Evolutionary conservation across 352 stramenopile species (phyloP), one percentile per base, ranked within the genome.

Genomic region (Phytophthora cajani): DNA sequence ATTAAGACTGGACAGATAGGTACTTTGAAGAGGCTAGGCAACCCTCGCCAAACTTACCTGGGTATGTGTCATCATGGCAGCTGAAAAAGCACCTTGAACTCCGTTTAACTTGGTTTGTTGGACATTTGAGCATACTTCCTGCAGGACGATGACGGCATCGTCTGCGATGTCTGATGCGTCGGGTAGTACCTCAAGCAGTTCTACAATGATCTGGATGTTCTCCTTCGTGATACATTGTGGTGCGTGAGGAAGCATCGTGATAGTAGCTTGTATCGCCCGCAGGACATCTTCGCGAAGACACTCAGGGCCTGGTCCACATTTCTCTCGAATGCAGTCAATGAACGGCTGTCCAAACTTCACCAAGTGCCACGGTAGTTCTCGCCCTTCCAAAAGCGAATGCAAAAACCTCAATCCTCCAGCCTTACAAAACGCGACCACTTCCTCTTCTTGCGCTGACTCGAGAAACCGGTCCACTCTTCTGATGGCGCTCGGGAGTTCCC

Each of bases 391-490:
- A 17, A 46, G 49, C 16, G 61, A 74, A 53, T 70, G 17, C 10
- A 70, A 33, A 58, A 73, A 74, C 4, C 25, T 46, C 25, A 74
- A 46, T 14, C 67, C 67, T 12, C 58, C 61, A 19, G 60, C 30
- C 51, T 74, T 56, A 33, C 67, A 74, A n/a, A 74, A 70, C 19
- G 61, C 61, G 14, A 66, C 32, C 16, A 33, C 21, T 23, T 69
- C 60, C 11, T 74, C 62, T 44, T 74, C 54, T 61, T 46, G 21
- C 3, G 60, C 62, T 44, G 58, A 60, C 27, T 7, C 10, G 9
- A 74, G 54, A 58, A 74, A 74, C 19, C 21, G 32, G 23, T 49
- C 38, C 19, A 65, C 19, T 51, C 46, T 49, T 58, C 44, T 59
- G 19, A 70, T 46, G 17, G 57, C 40, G 44, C 30, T 70, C 33